phyloP scores from a whole-genome alignment of 805 yeast species.

The Zygoascus ofunaensis region DNA sequence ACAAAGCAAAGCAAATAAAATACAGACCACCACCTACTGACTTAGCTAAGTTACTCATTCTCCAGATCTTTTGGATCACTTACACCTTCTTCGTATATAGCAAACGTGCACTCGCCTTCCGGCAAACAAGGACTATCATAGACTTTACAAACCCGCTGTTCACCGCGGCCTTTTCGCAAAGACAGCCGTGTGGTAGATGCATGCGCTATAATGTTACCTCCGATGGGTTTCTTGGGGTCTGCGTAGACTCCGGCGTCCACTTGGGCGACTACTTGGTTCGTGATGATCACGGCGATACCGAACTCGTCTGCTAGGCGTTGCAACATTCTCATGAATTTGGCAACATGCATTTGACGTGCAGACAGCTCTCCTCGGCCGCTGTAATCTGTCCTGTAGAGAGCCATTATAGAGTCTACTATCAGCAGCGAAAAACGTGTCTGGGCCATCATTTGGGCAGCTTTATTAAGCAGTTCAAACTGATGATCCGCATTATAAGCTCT shows the following conservation, averaged over 20 bases:
- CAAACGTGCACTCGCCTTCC: constrained; percentile 89
- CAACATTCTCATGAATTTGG: constrained; percentile 81
- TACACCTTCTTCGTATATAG: constrained; percentile 92
- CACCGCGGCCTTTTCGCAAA: constrained; percentile 84
- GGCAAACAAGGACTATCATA: constrained; percentile 96
- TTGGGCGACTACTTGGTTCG: constrained; percentile 96
- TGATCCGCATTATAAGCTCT: constrained; percentile 97
- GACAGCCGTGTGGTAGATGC: constrained; percentile 89
- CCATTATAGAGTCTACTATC: constrained; percentile 97
- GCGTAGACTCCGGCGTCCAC: constrained; percentile 92
- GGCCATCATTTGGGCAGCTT: constrained; percentile 94
- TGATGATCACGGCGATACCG: constrained; percentile 92
- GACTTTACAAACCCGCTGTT: constrained; percentile 86
- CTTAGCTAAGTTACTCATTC: neutral
- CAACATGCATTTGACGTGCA: constrained; percentile 91
- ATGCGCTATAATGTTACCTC: constrained; percentile 96
- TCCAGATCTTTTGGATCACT: constrained; percentile 77
- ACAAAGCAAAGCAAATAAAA: neutral
- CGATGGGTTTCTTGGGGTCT: constrained; percentile 97
- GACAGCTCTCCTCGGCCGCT: constrained; percentile 93
- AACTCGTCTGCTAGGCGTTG: constrained; percentile 95
- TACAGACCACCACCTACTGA: too few species aligned
- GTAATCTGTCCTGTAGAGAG: constrained; percentile 87
- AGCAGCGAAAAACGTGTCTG: constrained; percentile 82
- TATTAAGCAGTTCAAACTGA: constrained; percentile 73